A percentile compares a stretch with the other conserved stretches of the same genome.
Conservation (phyloP, 306 rosid genomes). For the Delonix regia region DNA sequence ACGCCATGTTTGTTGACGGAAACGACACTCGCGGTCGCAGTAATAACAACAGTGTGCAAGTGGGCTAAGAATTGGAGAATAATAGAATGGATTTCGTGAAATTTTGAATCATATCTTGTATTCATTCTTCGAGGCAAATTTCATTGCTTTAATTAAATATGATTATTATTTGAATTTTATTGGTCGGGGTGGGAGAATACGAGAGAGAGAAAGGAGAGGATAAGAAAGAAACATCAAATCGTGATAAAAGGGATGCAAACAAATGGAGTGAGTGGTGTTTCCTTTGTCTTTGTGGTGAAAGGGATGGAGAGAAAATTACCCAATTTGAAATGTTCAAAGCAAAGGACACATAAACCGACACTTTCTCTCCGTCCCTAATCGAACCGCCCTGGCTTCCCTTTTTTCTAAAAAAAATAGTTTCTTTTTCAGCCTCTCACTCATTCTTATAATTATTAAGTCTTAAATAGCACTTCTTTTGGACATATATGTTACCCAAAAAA, state of each 20-base stretch:
- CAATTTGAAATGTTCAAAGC: conserved; percentile 27
- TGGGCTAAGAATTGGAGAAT: conserved; percentile 32
- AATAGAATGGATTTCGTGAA: not conserved
- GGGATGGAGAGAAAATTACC: conserved; percentile 26
- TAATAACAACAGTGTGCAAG: conserved; percentile 35
- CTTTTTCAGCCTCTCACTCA: not conserved
- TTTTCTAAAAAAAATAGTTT: no score
- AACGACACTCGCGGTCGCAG: conserved; percentile 31
- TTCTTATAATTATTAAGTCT: not conserved
- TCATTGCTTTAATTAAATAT: not conserved
- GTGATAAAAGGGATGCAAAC: conserved; percentile 33
- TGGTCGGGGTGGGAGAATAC: conserved; percentile 9
- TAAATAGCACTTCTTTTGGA: no score
- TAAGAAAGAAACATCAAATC: conserved; percentile 38
- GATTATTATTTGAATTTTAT: not conserved
- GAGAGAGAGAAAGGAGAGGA: not conserved
- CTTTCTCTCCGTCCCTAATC: conserved; percentile 12
- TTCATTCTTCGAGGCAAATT: not conserved
- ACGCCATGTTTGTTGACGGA: conserved; percentile 45
- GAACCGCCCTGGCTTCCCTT: not conserved
- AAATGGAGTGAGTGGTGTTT: conserved; percentile 16
- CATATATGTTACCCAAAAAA: no score
- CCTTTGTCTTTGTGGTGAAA: conserved; percentile 28
- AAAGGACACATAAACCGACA: conserved; percentile 26
- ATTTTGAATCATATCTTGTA: conserved; percentile 1